Base-by-base conservation (phyloP, 768 basidiomycete species). In the Agrocybe praecox region DNA sequence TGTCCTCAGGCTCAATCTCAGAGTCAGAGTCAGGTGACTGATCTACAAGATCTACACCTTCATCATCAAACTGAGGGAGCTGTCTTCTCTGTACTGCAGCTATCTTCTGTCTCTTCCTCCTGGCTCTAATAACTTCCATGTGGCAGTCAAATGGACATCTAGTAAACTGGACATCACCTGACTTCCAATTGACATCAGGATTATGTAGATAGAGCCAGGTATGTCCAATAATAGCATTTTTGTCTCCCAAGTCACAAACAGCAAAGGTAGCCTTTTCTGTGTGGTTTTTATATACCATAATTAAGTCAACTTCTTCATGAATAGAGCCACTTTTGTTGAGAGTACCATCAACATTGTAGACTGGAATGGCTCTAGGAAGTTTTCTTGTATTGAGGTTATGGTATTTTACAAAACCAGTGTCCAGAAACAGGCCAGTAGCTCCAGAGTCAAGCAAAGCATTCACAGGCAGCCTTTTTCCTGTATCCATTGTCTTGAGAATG, bases 121-220 rank as follows among this genome's bases (percentile, higher is more conserved):
- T 45, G 24, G 26, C 52, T 29, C 44, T 21, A 7, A 45, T 21
- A 17, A 44, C 52, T 14, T 32, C 44, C 26, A 54, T 46, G 33
- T 34, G 21, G 45, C 66, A 64, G n/a, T 36, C 21, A 14, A 56
- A 23, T 9, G 64, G 62, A 44, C 65, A 63, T 22, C 64, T 33
- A 2, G 61, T 53, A 49, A 67, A 49, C 7, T 50, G 55, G n/a
- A 69, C 58, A 21, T 62, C 58, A 6, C 57, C 59, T 29, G 62
- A 62, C 26, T 52, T 48, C 61, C 60, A 69, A 46, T 66, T 40
- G 17, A 69, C 59, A 21, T 66, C 62, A 8, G 66, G 68, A 36
- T 69, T 69, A 46, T 69, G 66, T 24, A 65, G 22, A 15, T 21
- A 18, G 6, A 72, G 62, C 69, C 70, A 73, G 17, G 62, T 54